Conservation (phyloP, 805 yeast genomes). For the Starmerella floricola region DNA sequence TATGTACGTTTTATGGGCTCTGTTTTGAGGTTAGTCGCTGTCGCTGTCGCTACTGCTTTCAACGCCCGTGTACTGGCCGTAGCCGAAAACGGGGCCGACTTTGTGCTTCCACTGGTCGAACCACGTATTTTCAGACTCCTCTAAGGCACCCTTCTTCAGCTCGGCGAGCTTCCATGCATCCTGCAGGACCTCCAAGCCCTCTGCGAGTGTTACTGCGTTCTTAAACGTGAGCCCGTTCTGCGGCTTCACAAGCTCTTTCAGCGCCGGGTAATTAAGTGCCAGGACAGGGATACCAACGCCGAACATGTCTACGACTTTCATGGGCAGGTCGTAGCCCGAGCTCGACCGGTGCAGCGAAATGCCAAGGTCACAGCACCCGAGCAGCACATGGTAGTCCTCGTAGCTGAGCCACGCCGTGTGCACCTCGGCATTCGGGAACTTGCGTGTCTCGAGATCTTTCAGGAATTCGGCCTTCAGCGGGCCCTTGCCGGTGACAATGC, state of each 20-base stretch:
- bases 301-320: conserved; percentile 93
- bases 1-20: too few relatives aligned
- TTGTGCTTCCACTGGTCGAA: conserved; percentile 54
- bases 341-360: conserved; percentile 83
- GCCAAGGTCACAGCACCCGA: conserved; percentile 74
- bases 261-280: conserved; percentile 62
- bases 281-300: conserved; percentile 93
- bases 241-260: conserved; percentile 61
- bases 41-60: conserved; percentile 21
- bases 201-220: conserved; percentile 35
- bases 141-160: conserved; percentile 55
- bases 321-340: conserved; percentile 88
- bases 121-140: conserved; percentile 66
- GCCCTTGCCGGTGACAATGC: conserved; percentile 95
- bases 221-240: conserved; percentile 58
- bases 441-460: conserved; percentile 34
- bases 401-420: conserved; percentile 63
- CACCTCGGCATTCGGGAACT: conserved; percentile 41
- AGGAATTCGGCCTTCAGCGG: conserved; percentile 54
- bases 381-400: conserved; percentile 65
- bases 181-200: conserved; percentile 30
- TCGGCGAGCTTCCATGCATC: conserved; percentile 27
- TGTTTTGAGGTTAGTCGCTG: conserved; percentile 12
- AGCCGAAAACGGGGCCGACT: conserved; percentile 35
- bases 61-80: conserved; percentile 26